Evolutionary conservation across 2,329 filamentous ascomycete species (phyloP).

Genomic region (Zelopaecilomyces penicillatus): DNA sequence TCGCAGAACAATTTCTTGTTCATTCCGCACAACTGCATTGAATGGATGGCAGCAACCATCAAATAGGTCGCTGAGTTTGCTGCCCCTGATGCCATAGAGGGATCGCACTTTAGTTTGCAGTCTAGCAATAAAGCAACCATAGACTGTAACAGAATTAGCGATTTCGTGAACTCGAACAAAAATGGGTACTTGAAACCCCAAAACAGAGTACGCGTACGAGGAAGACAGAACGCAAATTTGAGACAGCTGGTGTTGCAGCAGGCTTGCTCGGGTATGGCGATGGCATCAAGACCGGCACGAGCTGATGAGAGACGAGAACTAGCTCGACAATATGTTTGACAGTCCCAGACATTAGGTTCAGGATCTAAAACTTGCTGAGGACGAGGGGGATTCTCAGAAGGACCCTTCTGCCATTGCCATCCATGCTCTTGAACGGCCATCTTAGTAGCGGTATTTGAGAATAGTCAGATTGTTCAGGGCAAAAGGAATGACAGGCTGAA

Average conservation of each 20-base stretch:
- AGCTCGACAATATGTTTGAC: conserved; percentile 20
- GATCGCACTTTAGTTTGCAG: conserved; percentile 23
- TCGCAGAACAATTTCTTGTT: conserved; percentile 25
- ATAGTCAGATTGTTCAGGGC: no score
- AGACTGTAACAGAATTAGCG: conserved; percentile 17
- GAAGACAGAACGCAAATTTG: conserved; percentile 16
- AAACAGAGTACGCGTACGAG: conserved; percentile 15
- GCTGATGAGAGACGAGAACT: conserved; percentile 16
- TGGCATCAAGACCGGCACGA: conserved; percentile 13
- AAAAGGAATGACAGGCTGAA: no score
- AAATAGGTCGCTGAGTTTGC: conserved; percentile 13
- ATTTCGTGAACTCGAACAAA: neutral
- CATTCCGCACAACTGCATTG: conserved; percentile 18
- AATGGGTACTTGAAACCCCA: neutral
- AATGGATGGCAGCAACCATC: conserved; percentile 22
- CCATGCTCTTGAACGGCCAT: neutral
- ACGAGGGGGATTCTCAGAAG: neutral
- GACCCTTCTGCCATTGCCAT: conserved; percentile 13
- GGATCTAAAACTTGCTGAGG: neutral
- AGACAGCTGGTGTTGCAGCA: conserved; percentile 17
- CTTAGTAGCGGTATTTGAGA: no score
- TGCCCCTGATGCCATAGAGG: conserved; percentile 25
- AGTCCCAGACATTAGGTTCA: conserved; percentile 15
- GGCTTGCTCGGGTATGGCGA: conserved; percentile 9
- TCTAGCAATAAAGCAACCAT: conserved; percentile 18